Percentiles rank a stretch among this genome's conserved stretches.
Conservation (phyloP, 768 basidiomycete genomes). For the Rhizopogon roseolus region DNA sequence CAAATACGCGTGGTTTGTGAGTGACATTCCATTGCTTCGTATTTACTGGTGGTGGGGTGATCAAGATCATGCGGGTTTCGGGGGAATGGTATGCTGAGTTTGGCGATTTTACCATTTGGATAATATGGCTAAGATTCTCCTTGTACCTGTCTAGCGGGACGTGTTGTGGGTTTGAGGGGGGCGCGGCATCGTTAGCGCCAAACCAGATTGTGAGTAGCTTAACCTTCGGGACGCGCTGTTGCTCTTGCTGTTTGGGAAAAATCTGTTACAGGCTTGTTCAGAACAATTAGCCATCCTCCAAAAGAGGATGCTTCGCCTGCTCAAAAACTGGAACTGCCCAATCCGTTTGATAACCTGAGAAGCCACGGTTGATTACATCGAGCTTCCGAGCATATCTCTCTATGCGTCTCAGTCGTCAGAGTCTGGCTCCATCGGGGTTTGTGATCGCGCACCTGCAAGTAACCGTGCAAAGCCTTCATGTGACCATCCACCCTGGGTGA, state of each 20-base stretch:
- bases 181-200: conserved; percentile 82
- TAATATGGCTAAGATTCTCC: conserved; percentile 57
- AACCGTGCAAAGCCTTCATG: conserved; percentile 60
- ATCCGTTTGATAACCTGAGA: conserved; percentile 80
- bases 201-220: conserved; percentile 82
- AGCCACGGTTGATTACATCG: conserved; percentile 84
- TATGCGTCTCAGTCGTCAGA: conserved; percentile 21
- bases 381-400: conserved; percentile 76
- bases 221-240: conserved; percentile 48
- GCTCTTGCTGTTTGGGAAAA: conserved; percentile 49
- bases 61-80: conserved; percentile 67
- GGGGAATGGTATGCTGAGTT: conserved; percentile 64
- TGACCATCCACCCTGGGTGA: conserved; percentile 68
- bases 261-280: conserved; percentile 32
- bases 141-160: conserved; percentile 68
- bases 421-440: background rate
- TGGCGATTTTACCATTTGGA: conserved; percentile 58
- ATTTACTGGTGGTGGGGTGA: conserved; percentile 83
- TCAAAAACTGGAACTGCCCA: conserved; percentile 81
- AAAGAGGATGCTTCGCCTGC: conserved; percentile 38
- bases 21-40: conserved; percentile 47
- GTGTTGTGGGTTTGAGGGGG: conserved; percentile 65
- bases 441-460: conserved; percentile 37
- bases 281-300: background rate
- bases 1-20: conserved; percentile 43